Evolutionary conservation across 331 rosid genomes (phyloP), one percentile per base, ranked within the genome.

Genomic region (Saraca asoca): DNA sequence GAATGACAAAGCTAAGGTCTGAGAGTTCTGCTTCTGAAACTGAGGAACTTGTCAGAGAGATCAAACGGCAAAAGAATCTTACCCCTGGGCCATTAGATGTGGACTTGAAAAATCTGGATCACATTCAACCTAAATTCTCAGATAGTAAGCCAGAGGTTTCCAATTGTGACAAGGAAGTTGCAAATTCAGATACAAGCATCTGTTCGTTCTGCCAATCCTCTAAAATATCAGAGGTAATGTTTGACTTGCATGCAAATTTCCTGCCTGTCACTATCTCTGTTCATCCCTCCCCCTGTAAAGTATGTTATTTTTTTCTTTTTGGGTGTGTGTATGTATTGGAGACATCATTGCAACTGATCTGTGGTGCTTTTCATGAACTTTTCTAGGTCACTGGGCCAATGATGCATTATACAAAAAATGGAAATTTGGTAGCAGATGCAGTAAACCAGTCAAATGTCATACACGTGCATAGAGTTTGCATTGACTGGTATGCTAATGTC

Each of bases 171-270:
- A 37, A 33, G 39, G 69, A 64, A 31, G 55, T 6, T 41, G 73
- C 67, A 39, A 10, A 20, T 62, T 50, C 52, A 48, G 63, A 50
- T 68, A 62, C 70, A 65, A 71, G 60, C 42, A 69, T 58, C 38
- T 93, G 98, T 79, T 92, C 83, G 9, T 93, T 93, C 81, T 93
- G 98, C 78, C 97, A 90, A 75, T 86, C 96, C 57, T 84, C 78
- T 64, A 65, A 64, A 75, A 67, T 63, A 63, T 85, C 96, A 2
- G 86, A 82, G 95, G 98, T 90, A 75, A 57, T 31, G 38, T 69
- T 43, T 55, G 20, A 62, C 9, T 31, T 63, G 18, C 45, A 13
- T 44, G 39, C 11, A 24, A 59, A 60, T 29, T 76, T 58, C 35
- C 2, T 65, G 48, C 29, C 24, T 16, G 51, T 43, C 54, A 41